Percentiles rank a stretch among this genome's conserved stretches.
phyloP scores from a whole-genome alignment of 2,329 filamentous ascomycete genomes.

The Penicillium concentricum region DNA sequence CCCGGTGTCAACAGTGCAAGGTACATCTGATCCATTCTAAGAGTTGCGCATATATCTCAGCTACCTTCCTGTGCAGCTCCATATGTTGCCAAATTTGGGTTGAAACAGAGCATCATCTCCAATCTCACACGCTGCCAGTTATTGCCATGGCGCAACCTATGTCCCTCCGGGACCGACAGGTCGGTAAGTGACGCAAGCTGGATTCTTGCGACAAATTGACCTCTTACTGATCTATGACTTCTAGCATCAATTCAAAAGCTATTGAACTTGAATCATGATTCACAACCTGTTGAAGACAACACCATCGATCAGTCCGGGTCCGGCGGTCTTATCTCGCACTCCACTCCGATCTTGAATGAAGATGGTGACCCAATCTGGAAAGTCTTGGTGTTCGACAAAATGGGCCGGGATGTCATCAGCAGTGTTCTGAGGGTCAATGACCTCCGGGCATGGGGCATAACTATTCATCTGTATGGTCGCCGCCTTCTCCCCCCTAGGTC shows the following conservation, averaged over 20 bases:
- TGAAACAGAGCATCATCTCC: constrained; percentile 8
- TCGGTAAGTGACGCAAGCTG: constrained; percentile 53
- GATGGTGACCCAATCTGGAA: constrained; percentile 97
- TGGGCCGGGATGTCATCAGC: constrained; percentile 92
- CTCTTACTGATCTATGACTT: constrained; percentile 11
- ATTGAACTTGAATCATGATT: constrained; percentile 83
- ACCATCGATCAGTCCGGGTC: constrained; percentile 63
- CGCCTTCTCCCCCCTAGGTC: constrained; percentile 15
- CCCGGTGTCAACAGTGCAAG: constrained; percentile 14
- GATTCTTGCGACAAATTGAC: neutral
- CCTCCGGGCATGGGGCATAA: constrained; percentile 88
- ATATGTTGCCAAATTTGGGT: constrained; percentile 23
- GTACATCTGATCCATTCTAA: neutral
- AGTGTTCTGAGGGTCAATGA: constrained; percentile 94
- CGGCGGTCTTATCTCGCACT: constrained; percentile 61
- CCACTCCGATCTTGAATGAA: constrained; percentile 77
- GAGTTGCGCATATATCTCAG: neutral
- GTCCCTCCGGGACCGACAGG: constrained; percentile 69
- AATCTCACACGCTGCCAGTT: constrained; percentile 16
- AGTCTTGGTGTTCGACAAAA: constrained; percentile 89
- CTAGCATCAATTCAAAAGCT: constrained; percentile 90
- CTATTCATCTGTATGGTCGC: constrained; percentile 76
- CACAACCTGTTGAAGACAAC: constrained; percentile 54
- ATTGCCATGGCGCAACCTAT: constrained; percentile 55
- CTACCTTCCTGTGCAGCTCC: neutral